Conservation (phyloP, 1,284 basidiomycete species). For the Ustilago lituana region DNA sequence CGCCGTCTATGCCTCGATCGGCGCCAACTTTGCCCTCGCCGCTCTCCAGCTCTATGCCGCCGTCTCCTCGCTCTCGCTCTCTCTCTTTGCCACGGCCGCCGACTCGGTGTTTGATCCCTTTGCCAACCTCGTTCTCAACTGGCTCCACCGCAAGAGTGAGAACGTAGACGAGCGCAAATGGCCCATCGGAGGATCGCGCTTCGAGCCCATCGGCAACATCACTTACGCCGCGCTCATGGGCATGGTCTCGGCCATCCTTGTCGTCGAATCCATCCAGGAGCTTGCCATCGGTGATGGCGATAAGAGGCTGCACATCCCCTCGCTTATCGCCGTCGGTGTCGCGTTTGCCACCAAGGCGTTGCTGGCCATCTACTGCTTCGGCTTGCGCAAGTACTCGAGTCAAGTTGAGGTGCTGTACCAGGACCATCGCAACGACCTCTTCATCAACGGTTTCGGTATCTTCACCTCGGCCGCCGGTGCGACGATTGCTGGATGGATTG, state of each 20-base stretch:
- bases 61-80: constrained; percentile 82
- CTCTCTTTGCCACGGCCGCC: constrained; percentile 86
- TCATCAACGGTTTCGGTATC: constrained; percentile 74
- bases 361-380: constrained; percentile 86
- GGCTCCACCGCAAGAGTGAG: constrained; percentile 79
- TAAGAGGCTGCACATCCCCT: constrained; percentile 80
- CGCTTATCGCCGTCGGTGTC: constrained; percentile 81
- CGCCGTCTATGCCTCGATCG: constrained; percentile 83
- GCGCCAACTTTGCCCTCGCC: constrained; percentile 74
- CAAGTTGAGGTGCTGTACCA: constrained; percentile 95
- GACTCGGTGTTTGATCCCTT: constrained; percentile 89
- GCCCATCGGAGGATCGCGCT: constrained; percentile 88
- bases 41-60: constrained; percentile 76
- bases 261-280: constrained; percentile 82
- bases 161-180: constrained; percentile 82
- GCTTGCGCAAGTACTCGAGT: constrained; percentile 80
- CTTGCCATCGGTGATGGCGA: constrained; percentile 74
- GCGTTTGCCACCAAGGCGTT: constrained; percentile 86
- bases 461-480: constrained; percentile 90
- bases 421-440: constrained; percentile 82
- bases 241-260: constrained; percentile 82
- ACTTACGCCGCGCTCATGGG: constrained; percentile 75
- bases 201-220: constrained; percentile 82
- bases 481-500: constrained; percentile 84
- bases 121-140: constrained; percentile 85